These are phyloP conservation scores for Salvia hispanica DNA, from an alignment of 257 asterid genomes.

Conservation along the genomic window DNA sequence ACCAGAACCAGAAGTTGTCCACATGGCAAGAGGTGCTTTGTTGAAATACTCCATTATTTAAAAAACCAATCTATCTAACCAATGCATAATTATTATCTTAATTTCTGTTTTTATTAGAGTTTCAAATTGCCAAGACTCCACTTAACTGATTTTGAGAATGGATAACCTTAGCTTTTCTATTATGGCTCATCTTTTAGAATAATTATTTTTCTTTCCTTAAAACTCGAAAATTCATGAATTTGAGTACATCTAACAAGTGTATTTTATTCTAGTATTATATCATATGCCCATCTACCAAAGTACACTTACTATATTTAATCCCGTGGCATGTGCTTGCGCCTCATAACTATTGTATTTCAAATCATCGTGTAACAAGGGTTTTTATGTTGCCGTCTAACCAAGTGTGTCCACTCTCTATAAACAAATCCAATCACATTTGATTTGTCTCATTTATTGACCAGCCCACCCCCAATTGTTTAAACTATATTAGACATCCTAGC, in stretches of 20 bases:
- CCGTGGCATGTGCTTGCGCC: conserved; percentile 48
- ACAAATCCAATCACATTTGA: conserved; percentile 39
- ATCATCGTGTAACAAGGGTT: conserved; percentile 48
- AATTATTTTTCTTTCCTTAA: not conserved
- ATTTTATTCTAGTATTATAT: too few species aligned
- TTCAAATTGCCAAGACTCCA: not conserved
- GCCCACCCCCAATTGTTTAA: conserved; percentile 12
- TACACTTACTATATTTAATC: conserved; percentile 10
- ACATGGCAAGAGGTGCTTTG: conserved; percentile 30
- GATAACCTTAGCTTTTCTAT: not conserved
- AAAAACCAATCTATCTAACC: conserved; percentile 1
- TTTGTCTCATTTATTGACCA: conserved; percentile 40
- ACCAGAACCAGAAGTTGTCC: conserved; percentile 25
- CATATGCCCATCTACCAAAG: not conserved
- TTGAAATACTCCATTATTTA: not conserved
- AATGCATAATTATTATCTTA: not conserved
- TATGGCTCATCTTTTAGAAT: not conserved
- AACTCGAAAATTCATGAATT: not conserved
- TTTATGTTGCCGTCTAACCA: conserved; percentile 50
- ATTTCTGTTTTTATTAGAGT: too few species aligned
- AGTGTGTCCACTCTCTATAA: conserved; percentile 38
- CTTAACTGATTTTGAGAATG: not conserved
- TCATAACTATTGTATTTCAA: conserved; percentile 31
- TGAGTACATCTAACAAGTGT: not conserved
- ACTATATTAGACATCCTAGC: conserved; percentile 31